Conservation (phyloP, 2,329 filamentous ascomycete genomes). For the Pyrenochaeta sp. region DNA sequence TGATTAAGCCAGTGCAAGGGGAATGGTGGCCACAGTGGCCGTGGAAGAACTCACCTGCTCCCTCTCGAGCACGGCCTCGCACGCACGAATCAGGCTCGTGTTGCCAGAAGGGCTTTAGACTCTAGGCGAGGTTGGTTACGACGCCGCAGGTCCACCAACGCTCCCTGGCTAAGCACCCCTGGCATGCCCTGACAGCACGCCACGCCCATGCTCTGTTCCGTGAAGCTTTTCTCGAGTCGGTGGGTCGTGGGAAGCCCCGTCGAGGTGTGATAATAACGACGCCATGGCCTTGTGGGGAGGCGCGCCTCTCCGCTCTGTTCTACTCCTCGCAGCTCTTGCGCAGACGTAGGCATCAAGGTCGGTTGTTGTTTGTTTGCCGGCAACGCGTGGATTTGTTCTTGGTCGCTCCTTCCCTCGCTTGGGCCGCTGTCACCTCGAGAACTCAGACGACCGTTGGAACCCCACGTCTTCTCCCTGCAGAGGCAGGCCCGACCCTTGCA, state of each 20-base stretch:
- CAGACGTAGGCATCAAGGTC: background rate
- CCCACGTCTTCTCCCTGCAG: slow-evolving; percentile 32
- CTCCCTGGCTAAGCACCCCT: slow-evolving; percentile 35
- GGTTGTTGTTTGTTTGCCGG: background rate
- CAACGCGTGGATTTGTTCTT: slow-evolving; percentile 15
- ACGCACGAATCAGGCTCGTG: slow-evolving; percentile 33
- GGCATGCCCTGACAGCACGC: slow-evolving; percentile 25
- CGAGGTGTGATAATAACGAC: slow-evolving; percentile 21
- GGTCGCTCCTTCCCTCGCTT: slow-evolving; percentile 36
- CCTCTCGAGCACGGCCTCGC: slow-evolving; percentile 26
- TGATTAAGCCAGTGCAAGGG: slow-evolving; percentile 14
- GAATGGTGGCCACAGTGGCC: slow-evolving; percentile 12
- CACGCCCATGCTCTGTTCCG: slow-evolving; percentile 19
- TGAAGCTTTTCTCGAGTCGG: slow-evolving; percentile 21
- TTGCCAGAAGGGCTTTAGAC: slow-evolving; percentile 11
- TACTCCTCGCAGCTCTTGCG: background rate
- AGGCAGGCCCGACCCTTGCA: slow-evolving; percentile 45
- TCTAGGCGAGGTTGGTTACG: slow-evolving; percentile 19
- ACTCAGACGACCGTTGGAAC: slow-evolving; percentile 36
- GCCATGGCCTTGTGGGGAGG: slow-evolving; percentile 4
- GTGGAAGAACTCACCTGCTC: slow-evolving; percentile 24
- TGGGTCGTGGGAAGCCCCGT: slow-evolving; percentile 21
- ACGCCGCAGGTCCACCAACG: slow-evolving; percentile 32
- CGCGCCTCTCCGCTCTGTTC: slow-evolving; percentile 2
- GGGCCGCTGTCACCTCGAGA: slow-evolving; percentile 27